Conservation (phyloP, 805 yeast genomes). For the Metschnikowia picachoensis region DNA sequence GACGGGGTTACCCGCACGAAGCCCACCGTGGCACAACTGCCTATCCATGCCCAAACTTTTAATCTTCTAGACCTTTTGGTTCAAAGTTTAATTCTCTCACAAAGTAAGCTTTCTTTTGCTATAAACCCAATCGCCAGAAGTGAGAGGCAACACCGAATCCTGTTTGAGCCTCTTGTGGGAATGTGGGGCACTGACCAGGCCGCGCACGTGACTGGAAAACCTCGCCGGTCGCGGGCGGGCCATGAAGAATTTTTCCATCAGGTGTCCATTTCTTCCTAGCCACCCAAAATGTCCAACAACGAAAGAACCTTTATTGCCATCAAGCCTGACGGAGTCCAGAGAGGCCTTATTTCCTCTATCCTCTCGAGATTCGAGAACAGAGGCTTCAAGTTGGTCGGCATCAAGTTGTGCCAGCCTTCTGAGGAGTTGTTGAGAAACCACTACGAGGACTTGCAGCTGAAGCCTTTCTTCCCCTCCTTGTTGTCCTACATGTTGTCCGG, state of each 20-base stretch:
- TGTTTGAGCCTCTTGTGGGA: too few relatives aligned
- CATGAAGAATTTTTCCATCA: not conserved
- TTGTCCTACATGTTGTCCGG: slow-evolving; percentile 96
- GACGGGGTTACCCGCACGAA: too few relatives aligned
- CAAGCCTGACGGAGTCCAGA: slow-evolving; percentile 99
- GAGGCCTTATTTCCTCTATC: slow-evolving; percentile 91
- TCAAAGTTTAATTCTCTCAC: too few relatives aligned
- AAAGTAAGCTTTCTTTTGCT: too few relatives aligned
- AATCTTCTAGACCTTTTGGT: too few relatives aligned
- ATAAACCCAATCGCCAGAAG: too few relatives aligned
- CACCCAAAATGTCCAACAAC: slow-evolving; percentile 44
- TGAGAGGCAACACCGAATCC: too few relatives aligned
- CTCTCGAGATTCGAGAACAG: slow-evolving; percentile 92
- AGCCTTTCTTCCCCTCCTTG: slow-evolving; percentile 98
- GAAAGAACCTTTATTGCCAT: slow-evolving; percentile 92
- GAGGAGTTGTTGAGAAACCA: slow-evolving; percentile 87
- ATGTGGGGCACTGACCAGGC: not conserved
- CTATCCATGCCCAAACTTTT: too few relatives aligned
- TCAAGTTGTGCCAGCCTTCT: slow-evolving; percentile 85
- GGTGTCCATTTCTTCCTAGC: not conserved
- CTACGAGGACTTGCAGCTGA: slow-evolving; percentile 90
- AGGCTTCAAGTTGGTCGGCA: slow-evolving; percentile 96
- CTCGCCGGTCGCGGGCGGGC: not conserved
- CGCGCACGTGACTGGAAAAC: slow-evolving; percentile 5
- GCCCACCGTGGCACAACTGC: too few relatives aligned